Base-by-base conservation (phyloP, 1,284 basidiomycete species). In the Cerrena zonata region DNA sequence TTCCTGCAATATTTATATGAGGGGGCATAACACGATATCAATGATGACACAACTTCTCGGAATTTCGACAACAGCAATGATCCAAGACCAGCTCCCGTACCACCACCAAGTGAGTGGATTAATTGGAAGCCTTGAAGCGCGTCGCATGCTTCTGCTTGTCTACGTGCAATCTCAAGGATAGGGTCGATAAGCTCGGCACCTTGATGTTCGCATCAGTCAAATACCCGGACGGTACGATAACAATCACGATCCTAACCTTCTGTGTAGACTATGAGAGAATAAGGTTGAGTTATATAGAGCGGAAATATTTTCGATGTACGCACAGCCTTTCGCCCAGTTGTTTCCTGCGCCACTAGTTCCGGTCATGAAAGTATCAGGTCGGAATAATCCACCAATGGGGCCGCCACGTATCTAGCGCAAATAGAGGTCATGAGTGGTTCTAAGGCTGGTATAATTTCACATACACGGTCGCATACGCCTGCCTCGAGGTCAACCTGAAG, bases 61-160 rank as follows among this genome's bases (percentile, higher is more conserved):
- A 94, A 74, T 68, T 94, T 94, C 47, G 85, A 84, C 37, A 95
- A 69, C 47, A 95, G 72, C 43, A 95, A 72, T 41, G 86, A 86
- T 50, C 92, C 92, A 40, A 95, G 70, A 46, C 92, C 92, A 25
- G 92, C 84, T 45, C 92, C 92, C 2, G 91, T 94, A 50, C 94
- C 94, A 65, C 94, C 94, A 54, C 94, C 94, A 23, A 98, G 79
- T 18, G 92, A 95, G 64, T 98, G 94, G 24, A 92, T 73, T 52
- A 97, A 70, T 65, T 97, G 94, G 69, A 97, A 97, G 4, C 94
- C 94, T 72, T 97, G 94, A 43, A 97, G 76, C 24, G 86, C 81
- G 53, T 97, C 93, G 61, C 89, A 90, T 13, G 74, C 69, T 66
- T 97, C 94, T 7, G 84, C 73, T 65, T 93, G 88, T 61, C 72